Conservation (phyloP, 2,329 filamentous ascomycete species). For the Alternaria burnsii region DNA sequence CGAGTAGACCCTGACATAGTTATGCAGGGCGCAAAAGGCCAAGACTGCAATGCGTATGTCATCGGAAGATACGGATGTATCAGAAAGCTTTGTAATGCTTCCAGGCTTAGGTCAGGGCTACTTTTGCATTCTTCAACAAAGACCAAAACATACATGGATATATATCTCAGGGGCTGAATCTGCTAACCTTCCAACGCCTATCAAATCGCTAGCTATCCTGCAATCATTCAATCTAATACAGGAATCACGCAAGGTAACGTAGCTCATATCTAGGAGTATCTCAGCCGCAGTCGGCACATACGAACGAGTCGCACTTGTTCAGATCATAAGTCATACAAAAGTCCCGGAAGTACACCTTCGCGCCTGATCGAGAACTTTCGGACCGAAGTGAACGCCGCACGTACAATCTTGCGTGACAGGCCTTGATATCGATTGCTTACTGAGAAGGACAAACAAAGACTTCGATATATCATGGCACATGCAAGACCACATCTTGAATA, state of each 20-base stretch:
- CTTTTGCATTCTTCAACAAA: not conserved
- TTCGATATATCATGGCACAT: not conserved
- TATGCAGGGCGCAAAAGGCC: not conserved
- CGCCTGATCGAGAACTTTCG: not conserved
- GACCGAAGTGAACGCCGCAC: not conserved
- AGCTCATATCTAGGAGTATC: not conserved
- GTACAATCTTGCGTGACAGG: not conserved
- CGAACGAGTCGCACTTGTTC: not conserved
- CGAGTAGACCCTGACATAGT: not conserved
- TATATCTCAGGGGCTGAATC: not conserved
- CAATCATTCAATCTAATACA: not conserved
- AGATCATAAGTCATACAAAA: not conserved
- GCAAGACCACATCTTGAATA: not conserved
- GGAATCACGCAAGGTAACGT: not conserved
- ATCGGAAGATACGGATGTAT: not conserved
- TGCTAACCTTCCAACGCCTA: not conserved
- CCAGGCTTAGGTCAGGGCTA: not conserved
- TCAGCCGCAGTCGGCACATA: not conserved
- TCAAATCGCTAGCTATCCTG: not conserved
- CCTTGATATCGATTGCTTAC: not conserved
- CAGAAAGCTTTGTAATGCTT: not conserved
- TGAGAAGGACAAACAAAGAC: not conserved
- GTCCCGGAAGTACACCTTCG: not conserved
- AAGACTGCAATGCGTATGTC: too few species aligned
- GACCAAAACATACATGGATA: not conserved